phyloP scores from a whole-genome alignment of 2,329 filamentous ascomycete genomes.

The Exophiala aquamarina region DNA sequence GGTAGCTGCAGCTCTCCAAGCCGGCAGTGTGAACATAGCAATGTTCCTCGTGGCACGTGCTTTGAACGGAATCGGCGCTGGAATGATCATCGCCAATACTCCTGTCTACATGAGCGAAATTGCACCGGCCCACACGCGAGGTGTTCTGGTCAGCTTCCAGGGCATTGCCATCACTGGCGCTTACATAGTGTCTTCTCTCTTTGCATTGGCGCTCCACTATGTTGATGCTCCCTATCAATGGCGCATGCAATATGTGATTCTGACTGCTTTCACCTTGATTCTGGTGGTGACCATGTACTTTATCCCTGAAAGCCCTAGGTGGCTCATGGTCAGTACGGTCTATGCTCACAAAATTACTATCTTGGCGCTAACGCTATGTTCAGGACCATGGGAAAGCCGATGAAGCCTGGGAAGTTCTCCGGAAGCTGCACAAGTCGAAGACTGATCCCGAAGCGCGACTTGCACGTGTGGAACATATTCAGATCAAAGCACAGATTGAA shows the following conservation, averaged over 20 bases:
- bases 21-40: conserved; percentile 27
- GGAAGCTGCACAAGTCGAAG: neutral
- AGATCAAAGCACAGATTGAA: conserved; percentile 14
- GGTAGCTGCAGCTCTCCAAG: conserved; percentile 36
- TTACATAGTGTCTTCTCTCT: conserved; percentile 7
- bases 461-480: conserved; percentile 7
- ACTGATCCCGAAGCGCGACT: neutral
- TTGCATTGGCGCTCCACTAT: conserved; percentile 8
- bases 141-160: conserved; percentile 12
- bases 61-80: conserved; percentile 38
- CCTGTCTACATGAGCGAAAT: conserved; percentile 16
- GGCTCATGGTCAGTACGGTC: conserved; percentile 44
- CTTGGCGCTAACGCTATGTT: neutral
- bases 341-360: neutral
- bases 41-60: conserved; percentile 37
- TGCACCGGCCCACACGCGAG: conserved; percentile 10
- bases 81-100: conserved; percentile 20
- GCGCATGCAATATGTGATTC: conserved; percentile 10
- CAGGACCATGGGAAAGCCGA: conserved; percentile 9
- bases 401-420: conserved; percentile 4
- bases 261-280: conserved; percentile 47
- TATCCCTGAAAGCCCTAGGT: conserved; percentile 68
- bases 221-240: conserved; percentile 10
- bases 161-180: conserved; percentile 8
- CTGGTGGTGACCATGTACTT: conserved; percentile 64